Evolutionary conservation across 2,329 filamentous ascomycete species (phyloP).

Genomic region (Aspergillus sp.): DNA sequence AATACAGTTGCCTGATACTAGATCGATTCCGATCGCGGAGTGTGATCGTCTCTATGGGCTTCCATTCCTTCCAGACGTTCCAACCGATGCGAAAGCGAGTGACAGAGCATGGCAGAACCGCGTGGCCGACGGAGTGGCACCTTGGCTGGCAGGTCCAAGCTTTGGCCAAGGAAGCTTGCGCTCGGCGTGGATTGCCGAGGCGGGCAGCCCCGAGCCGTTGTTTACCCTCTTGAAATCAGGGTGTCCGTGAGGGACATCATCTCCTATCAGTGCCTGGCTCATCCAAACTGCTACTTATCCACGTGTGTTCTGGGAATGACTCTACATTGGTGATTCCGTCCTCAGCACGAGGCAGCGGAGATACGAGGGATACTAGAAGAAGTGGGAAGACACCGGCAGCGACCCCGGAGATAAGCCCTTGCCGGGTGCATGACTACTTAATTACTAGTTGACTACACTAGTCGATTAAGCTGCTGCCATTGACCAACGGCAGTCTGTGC

Average conservation of each 20-base stretch:
- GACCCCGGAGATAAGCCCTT: not conserved
- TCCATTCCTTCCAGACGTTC: not conserved
- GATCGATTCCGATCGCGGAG: not conserved
- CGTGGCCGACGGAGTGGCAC: not conserved
- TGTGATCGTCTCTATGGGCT: not conserved
- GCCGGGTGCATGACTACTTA: not conserved
- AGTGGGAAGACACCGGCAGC: not conserved
- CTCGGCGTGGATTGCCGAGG: not conserved
- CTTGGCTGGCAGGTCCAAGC: not conserved
- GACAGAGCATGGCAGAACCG: not conserved
- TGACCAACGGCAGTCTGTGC: not conserved
- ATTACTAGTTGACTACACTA: too few relatives aligned
- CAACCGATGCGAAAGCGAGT: not conserved
- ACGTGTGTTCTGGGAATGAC: not conserved
- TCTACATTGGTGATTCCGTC: not conserved
- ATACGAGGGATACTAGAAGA: not conserved
- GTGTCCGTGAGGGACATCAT: not conserved
- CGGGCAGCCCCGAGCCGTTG: not conserved
- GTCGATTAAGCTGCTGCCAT: not conserved
- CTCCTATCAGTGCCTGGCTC: not conserved
- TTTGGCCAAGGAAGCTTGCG: not conserved
- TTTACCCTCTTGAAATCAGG: not conserved
- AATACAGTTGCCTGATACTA: not conserved
- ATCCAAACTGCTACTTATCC: not conserved
- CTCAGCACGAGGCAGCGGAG: not conserved